Evolutionary conservation across 179 eudicot genomes (phyloP).

Genomic region (Nepenthes alata): DNA sequence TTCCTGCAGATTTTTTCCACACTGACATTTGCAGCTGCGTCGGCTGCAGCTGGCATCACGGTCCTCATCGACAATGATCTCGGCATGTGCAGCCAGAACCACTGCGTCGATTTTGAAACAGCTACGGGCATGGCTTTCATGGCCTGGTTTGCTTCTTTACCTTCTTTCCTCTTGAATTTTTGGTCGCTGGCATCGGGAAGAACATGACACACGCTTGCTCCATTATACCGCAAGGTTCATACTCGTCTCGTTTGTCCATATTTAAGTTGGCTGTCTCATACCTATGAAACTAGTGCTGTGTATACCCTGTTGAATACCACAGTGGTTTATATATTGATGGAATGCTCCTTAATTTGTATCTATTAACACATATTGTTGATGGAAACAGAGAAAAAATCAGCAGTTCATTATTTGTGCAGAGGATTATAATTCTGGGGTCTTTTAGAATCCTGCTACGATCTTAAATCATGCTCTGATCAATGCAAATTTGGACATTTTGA

Average conservation of each 20-base stretch:
- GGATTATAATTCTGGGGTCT: too few species aligned
- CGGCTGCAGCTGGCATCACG: constrained; percentile 77
- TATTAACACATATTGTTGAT: too few species aligned
- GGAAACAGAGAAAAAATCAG: too few species aligned
- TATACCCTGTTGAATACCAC: too few species aligned
- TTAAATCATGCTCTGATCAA: too few species aligned
- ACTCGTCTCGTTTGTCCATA: not conserved
- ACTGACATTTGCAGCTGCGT: constrained; percentile 70
- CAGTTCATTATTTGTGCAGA: too few species aligned
- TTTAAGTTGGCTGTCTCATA: not conserved
- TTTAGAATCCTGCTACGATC: too few species aligned
- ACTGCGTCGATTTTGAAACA: constrained; percentile 60
- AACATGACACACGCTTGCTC: not conserved
- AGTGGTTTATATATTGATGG: too few species aligned
- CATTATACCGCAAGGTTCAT: not conserved
- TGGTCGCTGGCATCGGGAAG: constrained; percentile 51
- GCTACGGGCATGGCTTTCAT: constrained; percentile 79
- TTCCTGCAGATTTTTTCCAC: constrained; percentile 53
- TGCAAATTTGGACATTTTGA: too few species aligned
- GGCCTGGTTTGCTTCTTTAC: constrained; percentile 69
- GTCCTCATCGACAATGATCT: constrained; percentile 69
- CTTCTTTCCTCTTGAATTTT: constrained; percentile 61
- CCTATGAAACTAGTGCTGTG: too few species aligned
- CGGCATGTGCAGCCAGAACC: constrained; percentile 49
- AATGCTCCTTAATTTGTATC: too few species aligned